These are phyloP conservation scores for Linnemannia exigua DNA, from an alignment of 192 early-diverging fungal species.

Conservation along the genomic window DNA sequence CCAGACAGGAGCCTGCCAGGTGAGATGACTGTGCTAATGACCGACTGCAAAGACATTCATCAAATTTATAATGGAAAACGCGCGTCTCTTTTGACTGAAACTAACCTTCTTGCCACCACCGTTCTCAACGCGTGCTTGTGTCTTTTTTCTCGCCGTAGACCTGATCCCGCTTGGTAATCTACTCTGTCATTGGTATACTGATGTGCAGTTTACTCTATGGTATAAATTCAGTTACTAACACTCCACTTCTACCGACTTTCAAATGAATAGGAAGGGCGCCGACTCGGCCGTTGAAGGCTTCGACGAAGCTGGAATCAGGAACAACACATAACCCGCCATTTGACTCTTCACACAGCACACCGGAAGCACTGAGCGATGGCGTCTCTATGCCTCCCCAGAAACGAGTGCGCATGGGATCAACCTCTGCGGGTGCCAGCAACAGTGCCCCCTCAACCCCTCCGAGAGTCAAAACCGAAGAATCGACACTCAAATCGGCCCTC, in stretches of 20 bases:
- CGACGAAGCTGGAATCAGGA: conserved; percentile 33
- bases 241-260: not conserved
- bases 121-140: not conserved
- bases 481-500: conserved; percentile 25
- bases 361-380: conserved; percentile 19
- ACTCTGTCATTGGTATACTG: not conserved
- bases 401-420: conserved; percentile 30
- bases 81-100: not conserved
- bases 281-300: conserved; percentile 36
- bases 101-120: not conserved
- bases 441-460: conserved; percentile 54
- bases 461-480: conserved; percentile 37
- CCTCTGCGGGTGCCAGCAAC: conserved; percentile 18
- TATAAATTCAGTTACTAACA: not conserved
- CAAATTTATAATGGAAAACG: not conserved
- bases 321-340: conserved; percentile 11
- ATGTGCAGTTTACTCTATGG: not conserved
- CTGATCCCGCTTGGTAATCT: conserved; percentile 43
- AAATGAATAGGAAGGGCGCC: conserved; percentile 28
- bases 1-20: conserved; percentile 22
- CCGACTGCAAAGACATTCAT: not conserved
- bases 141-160: conserved; percentile 4
- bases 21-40: not conserved
- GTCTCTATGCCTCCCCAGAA: conserved; percentile 21
- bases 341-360: conserved; percentile 23